Base-by-base conservation (phyloP, 805 yeast species). In the Myxozyma udenii region DNA sequence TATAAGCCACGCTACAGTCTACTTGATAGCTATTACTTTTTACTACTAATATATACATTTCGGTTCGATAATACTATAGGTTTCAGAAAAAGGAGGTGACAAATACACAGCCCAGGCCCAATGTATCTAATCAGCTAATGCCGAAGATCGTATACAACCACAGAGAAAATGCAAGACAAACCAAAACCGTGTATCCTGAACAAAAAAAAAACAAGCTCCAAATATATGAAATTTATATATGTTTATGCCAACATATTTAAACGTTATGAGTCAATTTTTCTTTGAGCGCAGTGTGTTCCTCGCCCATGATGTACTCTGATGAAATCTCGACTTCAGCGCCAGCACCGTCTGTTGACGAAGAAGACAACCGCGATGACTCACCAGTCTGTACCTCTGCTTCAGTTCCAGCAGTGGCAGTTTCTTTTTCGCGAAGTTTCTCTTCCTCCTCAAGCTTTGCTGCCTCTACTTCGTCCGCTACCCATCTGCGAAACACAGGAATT, bases 401-500 rank as follows among this genome's bases (percentile, higher is more conserved):
- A n/a, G 19, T 30, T 26, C 23, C 23, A 36, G 14, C 11, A 6
- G 6, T 36, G 6, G 23, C 14, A 7, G 46, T 21, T 11, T 26
- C 21, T 23, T 41, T 37, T 26, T 24, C 21, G 18, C 24, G 33
- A 28, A n/a, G 19, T 9, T 25, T 32, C 43, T 24, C 32, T 28
- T 44, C 50, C 6, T 19, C 48, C n/a, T 32, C 44, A 7, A 33
- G 23, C 33, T 37, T 41, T n/a, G 4, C 19, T 30, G 21, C 24
- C 24, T 46, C 55, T 46, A 45, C 51, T 42, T 54, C 58, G 41
- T 54, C 58, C 11, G 43, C 40, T 6, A 83, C 78, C 96, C 96
- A 89, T 58, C 75, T 73, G 58, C 79, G 80, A 78, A 87, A 82
- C 35, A 80, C 70, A 2, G 76, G 74, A 7, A 85, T 84, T 55